Base-by-base conservation (phyloP, 2,329 filamentous ascomycete species). In the Magnaporthales sp. region DNA sequence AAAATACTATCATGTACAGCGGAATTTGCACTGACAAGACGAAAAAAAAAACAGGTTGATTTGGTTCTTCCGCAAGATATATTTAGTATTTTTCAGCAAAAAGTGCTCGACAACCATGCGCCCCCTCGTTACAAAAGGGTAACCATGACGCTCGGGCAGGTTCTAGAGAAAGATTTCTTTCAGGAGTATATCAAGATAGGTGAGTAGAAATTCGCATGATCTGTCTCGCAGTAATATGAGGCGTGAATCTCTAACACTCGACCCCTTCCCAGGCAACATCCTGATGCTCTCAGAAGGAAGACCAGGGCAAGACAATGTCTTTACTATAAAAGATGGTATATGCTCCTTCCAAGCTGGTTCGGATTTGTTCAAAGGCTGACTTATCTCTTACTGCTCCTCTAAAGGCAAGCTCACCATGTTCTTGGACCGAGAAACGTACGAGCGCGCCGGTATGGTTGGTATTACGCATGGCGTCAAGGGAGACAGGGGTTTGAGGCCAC, bases 271-370 rank as follows among this genome's bases (percentile, higher is more conserved):
- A 93, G 92, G 92, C 5, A 89, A 92, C 73, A 80, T 96, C 63
- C 77, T 91, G 71, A 91, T 98, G 90, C 83, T 97, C 2, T 97
- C 93, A 0, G 86, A 93, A 75, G 93, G 92, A 13, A 84, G 84
- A 32, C 80, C 84, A 8, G 88, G 87, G 2, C 82, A 89, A 2
- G 90, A 93, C 72, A 91, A 91, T 71, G 81, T 89, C 2, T 94
- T 92, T 74, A 85, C 85, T 0, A 78, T 98, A 1, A 82, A 79
- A 67, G 84, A 92, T 70, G 93, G 92, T 86, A 79, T 65, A 75
- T 27, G 56, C 11, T 27, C 6, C 6, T 27, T 13, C 0, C 27
- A 26, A 60, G 13, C 4, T 15, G 24, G n/a, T 10, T 27, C 2
- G 31, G 30, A 10, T 24, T 4, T 22, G 63, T 27, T 7, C 38